Conservation (phyloP, 345 rosid species). For the rapeseed (Brassica napus) region DNA sequence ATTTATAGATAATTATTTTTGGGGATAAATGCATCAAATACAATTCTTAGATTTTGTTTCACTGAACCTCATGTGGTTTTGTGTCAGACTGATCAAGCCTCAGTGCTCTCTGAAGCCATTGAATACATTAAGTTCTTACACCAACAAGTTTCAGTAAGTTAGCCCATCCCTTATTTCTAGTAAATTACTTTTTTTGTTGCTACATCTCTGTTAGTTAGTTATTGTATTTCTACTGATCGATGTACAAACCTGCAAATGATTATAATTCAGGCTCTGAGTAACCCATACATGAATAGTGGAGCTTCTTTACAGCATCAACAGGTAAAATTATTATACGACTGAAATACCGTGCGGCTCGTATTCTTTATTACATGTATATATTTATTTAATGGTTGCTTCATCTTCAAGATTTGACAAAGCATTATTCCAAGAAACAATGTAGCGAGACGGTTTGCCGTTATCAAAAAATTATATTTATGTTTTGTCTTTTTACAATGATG, state of each 20-base stretch:
- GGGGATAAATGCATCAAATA: constrained; percentile 29
- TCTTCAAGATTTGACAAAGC: constrained; percentile 31
- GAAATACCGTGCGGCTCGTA: constrained; percentile 14
- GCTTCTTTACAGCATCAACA: constrained; percentile 75
- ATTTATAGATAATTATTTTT: constrained; percentile 2
- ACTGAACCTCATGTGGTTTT: constrained; percentile 43
- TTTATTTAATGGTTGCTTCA: constrained; percentile 30
- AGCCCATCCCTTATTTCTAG: constrained; percentile 23
- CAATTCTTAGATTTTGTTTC: constrained; percentile 35
- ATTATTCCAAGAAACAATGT: constrained; percentile 25
- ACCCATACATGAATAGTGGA: constrained; percentile 94
- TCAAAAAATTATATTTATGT: neutral
- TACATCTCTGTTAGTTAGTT: constrained; percentile 6
- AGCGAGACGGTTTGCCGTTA: constrained; percentile 11
- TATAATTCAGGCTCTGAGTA: constrained; percentile 65
- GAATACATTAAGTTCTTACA: constrained; percentile 97
- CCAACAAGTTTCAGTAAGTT: constrained; percentile 83
- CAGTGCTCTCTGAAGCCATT: constrained; percentile 96
- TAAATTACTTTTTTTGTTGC: neutral
- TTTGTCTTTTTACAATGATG: constrained; percentile 9
- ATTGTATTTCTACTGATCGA: constrained; percentile 23
- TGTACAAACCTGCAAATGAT: constrained; percentile 40
- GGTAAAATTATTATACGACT: constrained; percentile 43
- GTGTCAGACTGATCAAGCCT: constrained; percentile 96
- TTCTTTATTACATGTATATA: constrained; percentile 18